Percentiles rank a stretch among this genome's conserved stretches.
These are phyloP conservation scores for Ophiostoma ulmi DNA, from an alignment of 2,329 filamentous ascomycete genomes.

Conservation along the genomic window DNA sequence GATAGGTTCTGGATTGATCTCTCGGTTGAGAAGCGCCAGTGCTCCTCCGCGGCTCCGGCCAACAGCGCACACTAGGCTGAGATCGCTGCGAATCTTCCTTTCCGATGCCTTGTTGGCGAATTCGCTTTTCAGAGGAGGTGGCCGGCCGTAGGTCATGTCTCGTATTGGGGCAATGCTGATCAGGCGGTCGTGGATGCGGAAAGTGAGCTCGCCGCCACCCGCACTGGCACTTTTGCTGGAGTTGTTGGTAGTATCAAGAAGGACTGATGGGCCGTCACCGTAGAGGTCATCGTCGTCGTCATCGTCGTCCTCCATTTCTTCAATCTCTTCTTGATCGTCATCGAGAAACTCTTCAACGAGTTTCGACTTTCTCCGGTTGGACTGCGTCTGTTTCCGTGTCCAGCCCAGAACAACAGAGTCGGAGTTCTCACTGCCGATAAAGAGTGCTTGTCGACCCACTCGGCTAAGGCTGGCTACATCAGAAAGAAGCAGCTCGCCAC, in stretches of 20 bases:
- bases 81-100: slow-evolving; percentile 48
- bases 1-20: slow-evolving; percentile 68
- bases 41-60: slow-evolving; percentile 63
- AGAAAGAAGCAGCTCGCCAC: slow-evolving; percentile 57
- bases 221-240: slow-evolving; percentile 34
- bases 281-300: slow-evolving; percentile 62
- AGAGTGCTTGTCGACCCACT: slow-evolving; percentile 65
- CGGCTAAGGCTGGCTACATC: slow-evolving; percentile 64
- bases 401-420: slow-evolving; percentile 81
- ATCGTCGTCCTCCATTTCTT: slow-evolving; percentile 43
- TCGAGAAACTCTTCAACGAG: slow-evolving; percentile 49
- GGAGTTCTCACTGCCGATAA: slow-evolving; percentile 77
- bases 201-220: slow-evolving; percentile 58
- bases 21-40: slow-evolving; percentile 70
- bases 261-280: slow-evolving; percentile 44
- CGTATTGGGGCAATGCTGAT: slow-evolving; percentile 74
- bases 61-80: slow-evolving; percentile 56
- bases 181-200: slow-evolving; percentile 72
- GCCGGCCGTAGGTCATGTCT: slow-evolving; percentile 64
- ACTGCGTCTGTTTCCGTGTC: slow-evolving; percentile 59
- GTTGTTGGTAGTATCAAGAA: slow-evolving; percentile 32
- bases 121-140: slow-evolving; percentile 40
- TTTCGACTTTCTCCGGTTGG: slow-evolving; percentile 55
- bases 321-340: slow-evolving; percentile 24
- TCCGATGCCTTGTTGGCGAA: slow-evolving; percentile 40